These are phyloP conservation scores for Neurospora crassa DNA, from an alignment of 2,329 filamentous ascomycete genomes.

Conservation along the genomic window DNA sequence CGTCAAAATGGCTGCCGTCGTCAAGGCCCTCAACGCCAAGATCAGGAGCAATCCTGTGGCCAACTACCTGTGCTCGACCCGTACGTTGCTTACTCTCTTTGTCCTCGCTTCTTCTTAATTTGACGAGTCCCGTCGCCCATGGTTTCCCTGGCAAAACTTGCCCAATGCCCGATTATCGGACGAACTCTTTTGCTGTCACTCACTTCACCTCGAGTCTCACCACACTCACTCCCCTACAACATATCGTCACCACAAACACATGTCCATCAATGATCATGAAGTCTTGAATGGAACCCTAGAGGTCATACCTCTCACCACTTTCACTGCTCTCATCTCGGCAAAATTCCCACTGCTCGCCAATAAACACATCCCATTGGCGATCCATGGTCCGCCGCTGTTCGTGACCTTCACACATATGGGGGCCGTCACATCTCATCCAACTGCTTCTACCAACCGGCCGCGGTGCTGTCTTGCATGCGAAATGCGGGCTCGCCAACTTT, in stretches of 20 bases:
- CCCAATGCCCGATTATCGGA: neutral
- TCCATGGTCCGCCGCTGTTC: neutral
- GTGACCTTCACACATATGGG: neutral
- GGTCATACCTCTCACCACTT: neutral
- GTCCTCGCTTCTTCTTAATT: neutral
- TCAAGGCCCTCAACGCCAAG: slow-evolving; percentile 75
- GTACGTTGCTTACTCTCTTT: slow-evolving; percentile 43
- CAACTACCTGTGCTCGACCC: slow-evolving; percentile 77
- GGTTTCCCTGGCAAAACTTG: neutral
- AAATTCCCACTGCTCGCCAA: neutral
- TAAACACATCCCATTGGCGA: neutral
- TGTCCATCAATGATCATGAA: neutral
- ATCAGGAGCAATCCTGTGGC: slow-evolving; percentile 70
- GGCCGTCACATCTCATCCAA: neutral
- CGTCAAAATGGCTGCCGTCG: slow-evolving; percentile 58
- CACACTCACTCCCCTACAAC: neutral
- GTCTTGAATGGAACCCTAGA: neutral
- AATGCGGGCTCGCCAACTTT: neutral
- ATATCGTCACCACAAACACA: neutral
- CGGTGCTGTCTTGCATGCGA: slow-evolving; percentile 18
- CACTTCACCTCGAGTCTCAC: neutral
- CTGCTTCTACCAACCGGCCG: slow-evolving; percentile 16
- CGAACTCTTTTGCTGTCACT: neutral
- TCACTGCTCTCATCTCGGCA: neutral
- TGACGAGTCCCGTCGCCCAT: neutral